Evolutionary conservation across 176 grass and related monocot species (phyloP), one percentile per base, ranked within the genome.

Genomic region (Bonia amplexicaulis): DNA sequence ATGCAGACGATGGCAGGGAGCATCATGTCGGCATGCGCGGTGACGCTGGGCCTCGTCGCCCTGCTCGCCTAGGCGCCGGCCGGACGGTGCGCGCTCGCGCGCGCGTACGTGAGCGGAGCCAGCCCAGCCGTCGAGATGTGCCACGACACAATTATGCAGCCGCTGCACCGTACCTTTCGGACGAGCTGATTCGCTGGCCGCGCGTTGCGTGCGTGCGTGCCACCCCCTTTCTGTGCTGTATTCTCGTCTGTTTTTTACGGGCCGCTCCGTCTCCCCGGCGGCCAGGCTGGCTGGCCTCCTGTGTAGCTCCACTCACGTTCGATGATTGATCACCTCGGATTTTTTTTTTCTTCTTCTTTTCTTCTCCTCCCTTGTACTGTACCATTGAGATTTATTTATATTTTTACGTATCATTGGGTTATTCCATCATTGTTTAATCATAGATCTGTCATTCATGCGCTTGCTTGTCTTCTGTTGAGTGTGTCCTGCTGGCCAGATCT

Each of bases 351-450:
- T 42, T 61, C 22, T 19, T 14, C 67, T 72, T 27, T 14, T 14
- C 25, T 10, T 23, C 41, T 76, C 26, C 22, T 55, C 39, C 51
- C 25, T 19, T 80, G 69, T 82, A 55, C 46, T 48, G 37, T 58
- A 66, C 72, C 73, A 71, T 83, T 80, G 83, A 82, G 81, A 85
- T 91, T 87, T 79, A 80, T 86, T 86, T 73, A 83, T 90, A 90
- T 71, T 86, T 82, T 70, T 53, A 46, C 11, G 45, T 46, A 49
- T 29, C 78, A 79, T 27, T 88, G 82, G 69, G 85, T 79, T 81
- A 73, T 88, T 41, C 80, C 79, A 79, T 7, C 75, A 11, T n/a
- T 68, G 27, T 46, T 67, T 64, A 57, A 66, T 83, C 47, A 53
- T 63, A 63, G 69, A 85, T 88, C 70, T 76, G 80, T 79, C 80